Percentiles rank a stretch among this genome's conserved stretches.
Conservation (phyloP, 2,329 filamentous ascomycete genomes). For the Colletotrichum karsti region DNA sequence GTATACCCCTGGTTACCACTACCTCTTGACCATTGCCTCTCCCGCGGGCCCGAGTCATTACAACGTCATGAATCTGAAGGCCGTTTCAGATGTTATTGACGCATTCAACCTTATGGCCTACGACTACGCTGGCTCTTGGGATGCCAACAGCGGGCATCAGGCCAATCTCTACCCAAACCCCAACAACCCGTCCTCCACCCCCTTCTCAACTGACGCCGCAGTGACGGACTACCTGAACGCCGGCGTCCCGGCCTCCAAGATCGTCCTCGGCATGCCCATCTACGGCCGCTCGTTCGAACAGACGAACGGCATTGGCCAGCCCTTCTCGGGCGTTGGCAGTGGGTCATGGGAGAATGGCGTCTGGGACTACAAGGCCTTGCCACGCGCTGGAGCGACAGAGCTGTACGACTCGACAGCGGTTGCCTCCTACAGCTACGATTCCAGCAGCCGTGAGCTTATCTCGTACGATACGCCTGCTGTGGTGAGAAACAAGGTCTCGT, state of each 20-base stretch:
- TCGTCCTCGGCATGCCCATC: constrained; percentile 82
- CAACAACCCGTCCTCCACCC: constrained; percentile 66
- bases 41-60: constrained; percentile 59
- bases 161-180: constrained; percentile 73
- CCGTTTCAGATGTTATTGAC: constrained; percentile 52
- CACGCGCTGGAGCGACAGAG: constrained; percentile 66
- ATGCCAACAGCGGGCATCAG: constrained; percentile 69
- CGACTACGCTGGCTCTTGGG: constrained; percentile 78
- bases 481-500: constrained; percentile 69
- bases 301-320: constrained; percentile 71
- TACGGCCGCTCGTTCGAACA: constrained; percentile 76
- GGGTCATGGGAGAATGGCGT: constrained; percentile 79
- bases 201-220: constrained; percentile 74
- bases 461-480: constrained; percentile 75
- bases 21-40: constrained; percentile 62
- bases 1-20: constrained; percentile 56
- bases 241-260: constrained; percentile 70
- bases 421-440: constrained; percentile 78
- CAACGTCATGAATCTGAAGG: constrained; percentile 52
- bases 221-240: constrained; percentile 71
- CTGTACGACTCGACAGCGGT: constrained; percentile 63
- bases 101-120: constrained; percentile 76
- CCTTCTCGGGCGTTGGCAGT: constrained; percentile 70
- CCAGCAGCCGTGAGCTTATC: constrained; percentile 67
- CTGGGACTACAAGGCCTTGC: constrained; percentile 85